Conservation (phyloP, 305 asterid species). For the Plantago coronopus region DNA sequence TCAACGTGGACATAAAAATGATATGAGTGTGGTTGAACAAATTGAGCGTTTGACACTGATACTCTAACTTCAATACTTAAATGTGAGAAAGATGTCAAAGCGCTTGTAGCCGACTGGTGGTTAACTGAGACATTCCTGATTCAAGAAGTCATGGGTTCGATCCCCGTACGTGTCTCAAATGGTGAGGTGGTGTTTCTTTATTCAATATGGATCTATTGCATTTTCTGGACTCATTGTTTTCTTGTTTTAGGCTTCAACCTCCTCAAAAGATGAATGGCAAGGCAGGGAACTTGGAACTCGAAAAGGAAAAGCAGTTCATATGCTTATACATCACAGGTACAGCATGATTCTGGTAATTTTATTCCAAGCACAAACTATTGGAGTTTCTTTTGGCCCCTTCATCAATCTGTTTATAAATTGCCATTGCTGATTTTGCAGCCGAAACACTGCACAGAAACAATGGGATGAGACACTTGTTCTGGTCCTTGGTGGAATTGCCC, state of each 20-base stretch:
- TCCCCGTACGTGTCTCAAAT: conserved; percentile 92
- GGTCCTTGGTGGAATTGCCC: conserved; percentile 87
- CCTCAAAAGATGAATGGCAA: conserved; percentile 96
- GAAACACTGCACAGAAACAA: conserved; percentile 98
- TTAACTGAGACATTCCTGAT: no score
- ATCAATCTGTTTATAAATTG: conserved; percentile 14
- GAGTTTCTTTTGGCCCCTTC: conserved; percentile 11
- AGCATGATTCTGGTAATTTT: conserved; percentile 21
- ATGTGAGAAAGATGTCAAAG: no score
- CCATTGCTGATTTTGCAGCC: conserved; percentile 49
- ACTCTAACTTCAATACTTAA: no score
- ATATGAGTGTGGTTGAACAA: no score
- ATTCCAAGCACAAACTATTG: conserved; percentile 1
- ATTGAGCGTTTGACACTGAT: no score
- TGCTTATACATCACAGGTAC: conserved; percentile 99
- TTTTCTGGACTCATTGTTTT: conserved; percentile 30
- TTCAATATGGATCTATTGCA: conserved; percentile 17
- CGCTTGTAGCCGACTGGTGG: no score
- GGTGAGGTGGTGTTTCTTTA: conserved; percentile 45
- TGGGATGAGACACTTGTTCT: conserved; percentile 99
- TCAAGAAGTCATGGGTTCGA: no score
- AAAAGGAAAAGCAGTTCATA: conserved; percentile 96
- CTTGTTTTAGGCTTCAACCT: conserved; percentile 75
- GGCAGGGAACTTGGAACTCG: conserved; percentile 98
- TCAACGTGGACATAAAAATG: no score